These are phyloP conservation scores for Thermothelomyces thermophilus DNA, from an alignment of 2,329 filamentous ascomycete species.

Conservation along the genomic window DNA sequence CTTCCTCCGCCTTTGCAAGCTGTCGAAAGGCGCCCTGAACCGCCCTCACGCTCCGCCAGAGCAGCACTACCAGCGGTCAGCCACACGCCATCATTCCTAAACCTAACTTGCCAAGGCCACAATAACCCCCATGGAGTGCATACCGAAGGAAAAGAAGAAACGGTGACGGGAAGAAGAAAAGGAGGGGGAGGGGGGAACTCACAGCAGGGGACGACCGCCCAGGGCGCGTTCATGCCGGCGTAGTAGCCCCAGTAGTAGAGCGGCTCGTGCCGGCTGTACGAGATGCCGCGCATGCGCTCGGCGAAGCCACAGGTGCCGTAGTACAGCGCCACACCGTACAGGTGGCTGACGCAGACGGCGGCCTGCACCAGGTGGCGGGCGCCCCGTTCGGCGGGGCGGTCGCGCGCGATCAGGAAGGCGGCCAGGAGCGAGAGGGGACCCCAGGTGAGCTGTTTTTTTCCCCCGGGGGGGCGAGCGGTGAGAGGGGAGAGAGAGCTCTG, in stretches of 20 bases:
- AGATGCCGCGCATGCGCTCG: slow-evolving; percentile 36
- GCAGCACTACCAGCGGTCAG: slow-evolving; percentile 14
- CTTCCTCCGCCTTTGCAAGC: background rate
- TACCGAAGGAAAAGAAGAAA: background rate
- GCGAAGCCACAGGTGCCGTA: slow-evolving; percentile 52
- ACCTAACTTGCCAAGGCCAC: background rate
- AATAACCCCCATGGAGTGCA: background rate
- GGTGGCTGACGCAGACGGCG: slow-evolving; percentile 45
- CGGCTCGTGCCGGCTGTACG: slow-evolving; percentile 52
- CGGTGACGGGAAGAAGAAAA: background rate
- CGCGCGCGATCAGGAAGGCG: slow-evolving; percentile 38
- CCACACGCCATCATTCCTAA: background rate
- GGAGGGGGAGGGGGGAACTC: slow-evolving; percentile 27
- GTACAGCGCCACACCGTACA: slow-evolving; percentile 59
- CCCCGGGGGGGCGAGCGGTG: background rate
- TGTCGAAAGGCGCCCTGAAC: slow-evolving; percentile 9
- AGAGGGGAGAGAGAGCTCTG: background rate
- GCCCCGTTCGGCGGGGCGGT: slow-evolving; percentile 15
- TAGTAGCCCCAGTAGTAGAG: slow-evolving; percentile 61
- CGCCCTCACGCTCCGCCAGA: slow-evolving; percentile 13
- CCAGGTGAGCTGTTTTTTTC: slow-evolving; percentile 43
- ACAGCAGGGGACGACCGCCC: slow-evolving; percentile 52
- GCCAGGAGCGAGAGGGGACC: slow-evolving; percentile 51
- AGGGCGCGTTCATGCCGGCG: slow-evolving; percentile 53
- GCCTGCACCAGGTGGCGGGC: slow-evolving; percentile 47